Evolutionary conservation across 495 filamentous ascomycete species (phyloP).

Genomic region (Penicillium fimorum): DNA sequence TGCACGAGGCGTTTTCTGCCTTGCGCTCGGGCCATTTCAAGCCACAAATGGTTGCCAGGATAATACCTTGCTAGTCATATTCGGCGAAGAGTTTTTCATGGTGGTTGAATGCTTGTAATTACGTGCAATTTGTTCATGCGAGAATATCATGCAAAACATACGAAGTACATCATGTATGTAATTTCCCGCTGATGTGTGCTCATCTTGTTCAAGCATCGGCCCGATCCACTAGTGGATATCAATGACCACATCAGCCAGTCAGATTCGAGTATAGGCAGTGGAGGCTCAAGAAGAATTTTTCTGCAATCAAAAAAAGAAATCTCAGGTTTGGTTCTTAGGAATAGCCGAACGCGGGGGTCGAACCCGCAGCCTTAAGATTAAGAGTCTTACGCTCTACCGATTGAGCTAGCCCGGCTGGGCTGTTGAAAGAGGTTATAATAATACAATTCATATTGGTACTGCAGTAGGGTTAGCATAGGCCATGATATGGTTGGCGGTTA

Average conservation of each 20-base stretch:
- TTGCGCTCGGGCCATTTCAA: conserved; percentile 21
- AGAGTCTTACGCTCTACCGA: conserved; percentile 84
- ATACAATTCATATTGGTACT: neutral
- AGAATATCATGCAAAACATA: neutral
- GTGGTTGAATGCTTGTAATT: neutral
- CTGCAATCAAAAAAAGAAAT: conserved; percentile 21
- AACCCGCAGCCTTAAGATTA: conserved; percentile 72
- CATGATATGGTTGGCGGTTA: neutral
- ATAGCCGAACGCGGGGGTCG: conserved; percentile 53
- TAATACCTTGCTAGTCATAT: neutral
- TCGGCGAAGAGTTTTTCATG: neutral
- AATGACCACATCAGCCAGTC: conserved; percentile 13
- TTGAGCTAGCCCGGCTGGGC: conserved; percentile 66
- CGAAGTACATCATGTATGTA: neutral
- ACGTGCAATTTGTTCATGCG: neutral
- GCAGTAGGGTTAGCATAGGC: neutral
- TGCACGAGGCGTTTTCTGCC: conserved; percentile 18
- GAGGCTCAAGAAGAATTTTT: conserved; percentile 16
- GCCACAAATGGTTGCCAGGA: conserved; percentile 10
- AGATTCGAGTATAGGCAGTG: conserved; percentile 2
- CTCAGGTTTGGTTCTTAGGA: conserved; percentile 25
- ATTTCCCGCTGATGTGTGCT: neutral
- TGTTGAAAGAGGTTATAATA: conserved; percentile 16
- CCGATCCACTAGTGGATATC: conserved; percentile 17
- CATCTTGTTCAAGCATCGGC: conserved; percentile 1